A percentile compares a stretch with the other conserved stretches of the same genome.
Evolutionary conservation across 2,329 filamentous ascomycete species (phyloP).

Genomic region (Phaeosphaeria sp.): DNA sequence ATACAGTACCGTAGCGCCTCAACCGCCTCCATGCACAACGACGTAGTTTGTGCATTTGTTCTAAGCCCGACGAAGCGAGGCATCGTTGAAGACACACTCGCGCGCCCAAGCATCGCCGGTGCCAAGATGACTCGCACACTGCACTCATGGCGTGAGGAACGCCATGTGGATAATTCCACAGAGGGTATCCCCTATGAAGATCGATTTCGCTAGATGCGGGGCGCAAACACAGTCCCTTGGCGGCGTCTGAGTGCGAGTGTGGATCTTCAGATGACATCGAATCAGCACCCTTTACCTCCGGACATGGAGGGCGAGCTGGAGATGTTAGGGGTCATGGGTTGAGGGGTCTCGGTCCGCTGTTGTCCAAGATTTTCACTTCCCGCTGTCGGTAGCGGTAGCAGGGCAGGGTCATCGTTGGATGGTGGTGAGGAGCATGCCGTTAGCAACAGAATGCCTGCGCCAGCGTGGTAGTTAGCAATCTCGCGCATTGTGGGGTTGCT

Average conservation of each 20-base stretch:
- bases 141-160: slow-evolving; percentile 2
- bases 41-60: neutral
- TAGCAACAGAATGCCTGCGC: neutral
- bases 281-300: neutral
- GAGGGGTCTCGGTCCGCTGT: neutral
- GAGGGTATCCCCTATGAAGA: neutral
- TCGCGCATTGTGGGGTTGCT: neutral
- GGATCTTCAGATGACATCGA: slow-evolving; percentile 2
- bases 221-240: slow-evolving; percentile 2
- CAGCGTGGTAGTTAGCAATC: neutral
- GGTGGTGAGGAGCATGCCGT: neutral
- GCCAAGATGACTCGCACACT: slow-evolving; percentile 4
- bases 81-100: neutral
- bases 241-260: neutral
- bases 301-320: neutral
- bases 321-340: slow-evolving; percentile 1
- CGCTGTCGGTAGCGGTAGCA: neutral
- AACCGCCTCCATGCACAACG: slow-evolving; percentile 5
- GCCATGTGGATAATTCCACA: slow-evolving; percentile 7
- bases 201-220: slow-evolving; percentile 8
- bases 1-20: slow-evolving; percentile 2
- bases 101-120: neutral
- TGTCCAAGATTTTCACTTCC: neutral
- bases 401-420: neutral
- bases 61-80: neutral